Base-by-base conservation (phyloP, 805 yeast genomes). In the Diddensiella santjacobensis region DNA sequence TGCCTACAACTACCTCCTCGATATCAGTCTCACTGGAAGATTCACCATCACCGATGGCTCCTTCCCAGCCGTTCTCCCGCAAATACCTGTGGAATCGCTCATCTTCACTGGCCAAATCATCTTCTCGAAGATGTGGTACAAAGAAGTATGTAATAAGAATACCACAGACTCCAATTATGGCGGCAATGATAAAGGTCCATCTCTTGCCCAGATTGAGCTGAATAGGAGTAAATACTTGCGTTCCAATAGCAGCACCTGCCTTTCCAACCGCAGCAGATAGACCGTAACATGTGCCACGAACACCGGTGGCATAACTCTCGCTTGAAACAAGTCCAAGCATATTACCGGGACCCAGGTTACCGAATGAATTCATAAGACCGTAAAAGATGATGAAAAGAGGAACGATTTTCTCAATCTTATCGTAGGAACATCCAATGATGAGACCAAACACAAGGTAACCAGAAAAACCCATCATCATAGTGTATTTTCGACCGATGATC, bases 211-310 rank as follows among this genome's bases (percentile, higher is more conserved):
- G 69, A 59, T 83, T 65, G 36, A 59, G 65, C 65, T 81, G 79
- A 55, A 85, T 83, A 15, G 87, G 84, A 6, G 81, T 78, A 67
- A 86, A 85, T 15, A 76, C 75, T 62, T 81, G 78, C 20, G 89
- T 83, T 23, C 93, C 93, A 18, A 83, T 80, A 19, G 83, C 89
- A n/a, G 91, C 93, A 48, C 93, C 95, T 22, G 83, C 84, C 64
- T 85, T 85, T 49, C 93, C 93, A 42, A 83, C 70, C 2, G 90
- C 93, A 33, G 93, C 93, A 41, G 84, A 75, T 19, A 85, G 56
- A 33, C 91, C 91, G 58, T 85, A 85, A 43, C 78, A 71, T 0
- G 88, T 81, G 33, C 90, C 91, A 65, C 93, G 73, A 38, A 85
- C 79, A 11, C 87, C 84, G 4, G 90, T 83, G 17, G 93, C 89